Evolutionary conservation across 2,329 filamentous ascomycete species (phyloP).

Genomic region (Daldinia sp.): DNA sequence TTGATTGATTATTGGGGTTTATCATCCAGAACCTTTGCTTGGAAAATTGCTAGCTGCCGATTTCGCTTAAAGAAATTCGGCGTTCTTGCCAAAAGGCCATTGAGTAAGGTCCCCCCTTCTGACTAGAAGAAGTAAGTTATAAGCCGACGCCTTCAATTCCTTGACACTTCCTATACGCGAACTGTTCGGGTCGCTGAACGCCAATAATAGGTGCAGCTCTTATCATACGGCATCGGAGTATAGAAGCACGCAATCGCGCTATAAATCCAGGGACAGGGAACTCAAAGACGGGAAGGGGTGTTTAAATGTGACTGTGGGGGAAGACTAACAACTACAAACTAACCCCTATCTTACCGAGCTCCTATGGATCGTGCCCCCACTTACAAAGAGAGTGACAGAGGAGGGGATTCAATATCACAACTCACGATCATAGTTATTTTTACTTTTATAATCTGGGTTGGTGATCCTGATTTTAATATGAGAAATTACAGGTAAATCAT

Average conservation of each 20-base stretch:
- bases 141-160: slow-evolving; percentile 1
- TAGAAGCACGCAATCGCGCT: slow-evolving; percentile 29
- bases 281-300: slow-evolving; percentile 9
- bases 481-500: not conserved
- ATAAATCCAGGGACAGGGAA: slow-evolving; percentile 23
- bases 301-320: slow-evolving; percentile 29
- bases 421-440: slow-evolving; percentile 39
- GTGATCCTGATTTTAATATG: too few species aligned
- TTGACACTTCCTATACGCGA: slow-evolving; percentile 1
- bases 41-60: not conserved
- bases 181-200: not conserved
- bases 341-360: slow-evolving; percentile 8
- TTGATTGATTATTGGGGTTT: not conserved
- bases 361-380: slow-evolving; percentile 13
- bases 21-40: not conserved
- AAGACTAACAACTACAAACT: slow-evolving; percentile 7
- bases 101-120: not conserved
- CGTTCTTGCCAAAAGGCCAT: not conserved
- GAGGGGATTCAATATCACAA: slow-evolving; percentile 12
- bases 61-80: not conserved
- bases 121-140: not conserved
- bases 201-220: slow-evolving; percentile 8
- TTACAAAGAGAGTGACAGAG: not conserved
- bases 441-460: not conserved
- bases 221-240: slow-evolving; percentile 31